A percentile compares a stretch with the other conserved stretches of the same genome.
These are phyloP conservation scores for Paraphoma sp. DNA, from an alignment of 2,329 filamentous ascomycete genomes.

Conservation along the genomic window DNA sequence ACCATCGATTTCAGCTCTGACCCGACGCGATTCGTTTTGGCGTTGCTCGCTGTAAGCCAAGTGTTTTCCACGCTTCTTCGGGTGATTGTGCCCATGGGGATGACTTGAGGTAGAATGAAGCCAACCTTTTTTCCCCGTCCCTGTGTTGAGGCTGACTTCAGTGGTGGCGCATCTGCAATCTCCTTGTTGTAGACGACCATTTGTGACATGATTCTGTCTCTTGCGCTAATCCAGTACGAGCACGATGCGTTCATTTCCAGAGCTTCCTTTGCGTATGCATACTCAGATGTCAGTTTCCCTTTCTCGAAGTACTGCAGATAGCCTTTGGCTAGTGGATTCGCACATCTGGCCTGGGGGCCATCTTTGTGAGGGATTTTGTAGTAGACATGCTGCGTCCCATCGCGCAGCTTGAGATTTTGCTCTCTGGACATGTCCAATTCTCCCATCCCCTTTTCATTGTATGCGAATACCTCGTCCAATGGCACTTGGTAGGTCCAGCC, in stretches of 20 bases:
- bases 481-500: constrained; percentile 92
- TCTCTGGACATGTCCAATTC: constrained; percentile 79
- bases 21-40: constrained; percentile 92
- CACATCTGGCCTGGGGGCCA: constrained; percentile 82
- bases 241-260: constrained; percentile 98
- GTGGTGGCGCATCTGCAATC: constrained; percentile 22
- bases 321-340: constrained; percentile 86
- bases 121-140: constrained; percentile 58
- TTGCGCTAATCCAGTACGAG: constrained; percentile 97
- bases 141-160: constrained; percentile 27
- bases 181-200: constrained; percentile 89
- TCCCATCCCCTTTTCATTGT: constrained; percentile 73
- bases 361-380: constrained; percentile 98
- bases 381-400: constrained; percentile 72
- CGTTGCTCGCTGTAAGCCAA: constrained; percentile 97
- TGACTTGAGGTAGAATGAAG: constrained; percentile 92
- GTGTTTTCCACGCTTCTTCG: constrained; percentile 95
- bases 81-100: constrained; percentile 98
- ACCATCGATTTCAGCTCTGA: constrained; percentile 98
- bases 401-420: constrained; percentile 67
- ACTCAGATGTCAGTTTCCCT: constrained; percentile 86
- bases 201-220: constrained; percentile 92
- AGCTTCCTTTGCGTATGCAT: constrained; percentile 88
- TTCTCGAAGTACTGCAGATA: constrained; percentile 92
- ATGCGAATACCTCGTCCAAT: constrained; percentile 66